Conservation (phyloP, 345 rosid genomes). For the Raphanus sativus region DNA sequence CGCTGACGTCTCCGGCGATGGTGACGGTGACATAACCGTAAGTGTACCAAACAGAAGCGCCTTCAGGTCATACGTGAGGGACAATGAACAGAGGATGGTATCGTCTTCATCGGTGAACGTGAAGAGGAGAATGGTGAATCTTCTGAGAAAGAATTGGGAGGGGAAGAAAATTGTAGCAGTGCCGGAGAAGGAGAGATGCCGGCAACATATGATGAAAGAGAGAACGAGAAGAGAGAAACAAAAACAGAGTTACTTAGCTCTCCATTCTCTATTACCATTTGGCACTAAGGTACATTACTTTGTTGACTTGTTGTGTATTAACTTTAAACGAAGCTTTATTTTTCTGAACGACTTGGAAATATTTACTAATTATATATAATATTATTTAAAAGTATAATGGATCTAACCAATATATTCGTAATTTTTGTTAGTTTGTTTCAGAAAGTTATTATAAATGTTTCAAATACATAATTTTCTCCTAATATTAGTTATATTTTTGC, state of each 20-base stretch:
- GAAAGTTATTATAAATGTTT: background rate
- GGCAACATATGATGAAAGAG: slow-evolving; percentile 63
- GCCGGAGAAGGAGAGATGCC: slow-evolving; percentile 40
- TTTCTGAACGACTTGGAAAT: background rate
- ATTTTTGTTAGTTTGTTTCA: background rate
- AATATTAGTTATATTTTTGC: background rate
- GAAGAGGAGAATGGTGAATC: slow-evolving; percentile 55
- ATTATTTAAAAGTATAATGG: background rate
- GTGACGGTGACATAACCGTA: background rate
- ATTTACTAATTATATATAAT: background rate
- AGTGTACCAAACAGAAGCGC: slow-evolving; percentile 40
- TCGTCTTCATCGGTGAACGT: slow-evolving; percentile 33
- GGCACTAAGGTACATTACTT: slow-evolving; percentile 62
- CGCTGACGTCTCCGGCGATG: slow-evolving; percentile 8
- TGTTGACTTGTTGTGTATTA: background rate
- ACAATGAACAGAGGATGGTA: slow-evolving; percentile 2
- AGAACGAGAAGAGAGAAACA: slow-evolving; percentile 70
- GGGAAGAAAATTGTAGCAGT: slow-evolving; percentile 15
- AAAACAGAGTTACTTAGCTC: slow-evolving; percentile 50
- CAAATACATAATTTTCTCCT: background rate
- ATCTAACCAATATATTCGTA: background rate
- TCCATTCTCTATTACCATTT: slow-evolving; percentile 54
- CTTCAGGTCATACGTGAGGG: slow-evolving; percentile 44
- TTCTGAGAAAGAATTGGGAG: slow-evolving; percentile 44
- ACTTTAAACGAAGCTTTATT: background rate